Base-by-base conservation (phyloP, 768 basidiomycete genomes). In the Amanita muscaria region DNA sequence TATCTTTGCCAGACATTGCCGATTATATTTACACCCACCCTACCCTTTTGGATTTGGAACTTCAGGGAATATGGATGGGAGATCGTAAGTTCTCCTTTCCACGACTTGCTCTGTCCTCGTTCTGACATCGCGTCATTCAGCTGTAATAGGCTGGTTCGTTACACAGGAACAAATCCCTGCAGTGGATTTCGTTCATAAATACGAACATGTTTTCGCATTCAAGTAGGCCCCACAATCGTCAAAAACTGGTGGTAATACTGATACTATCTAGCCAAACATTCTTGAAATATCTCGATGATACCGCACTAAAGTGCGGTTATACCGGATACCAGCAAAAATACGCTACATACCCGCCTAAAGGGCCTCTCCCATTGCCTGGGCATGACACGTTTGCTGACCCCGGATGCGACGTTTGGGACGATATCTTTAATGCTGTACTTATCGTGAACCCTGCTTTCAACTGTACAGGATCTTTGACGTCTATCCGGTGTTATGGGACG, bases 381-480 rank as follows among this genome's bases (percentile, higher is more conserved):
- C 69, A 61, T n/a, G 74, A 74, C 0, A 65, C 66, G 0, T 58
- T 64, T 8, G 61, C 56, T 0, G 70, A 71, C 24, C 56, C 51
- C 6, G 79, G 72, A 16, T 88, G 86, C 50, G 78, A 85, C 52
- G 59, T 85, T 1, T 87, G 81, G 84, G 69, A 74, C 19, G 61
- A 66, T 25, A 79, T 88, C 42, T 77, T 83, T 55, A 59, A 78
- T n/a, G 79, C 73, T 0, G 77, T 85, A 0, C 49, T 84, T 15
- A 42, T 61, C 3, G 61, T 83, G 50, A 87, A 88, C 52, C 86
- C 85, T 0, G 83, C 80, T 0, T 88, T 88, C 64, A 70, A 88
- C 51, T 85, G 5, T 88, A 88, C 56, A 73, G 80, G 16, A 83
- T 88, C 45, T 83, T 84, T 60, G 83, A 86, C 54, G 82, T 76